Percentiles rank a stretch among this genome's conserved stretches.
phyloP scores from a whole-genome alignment of 2,329 filamentous ascomycete genomes.

The Aspergillus japonicus region DNA sequence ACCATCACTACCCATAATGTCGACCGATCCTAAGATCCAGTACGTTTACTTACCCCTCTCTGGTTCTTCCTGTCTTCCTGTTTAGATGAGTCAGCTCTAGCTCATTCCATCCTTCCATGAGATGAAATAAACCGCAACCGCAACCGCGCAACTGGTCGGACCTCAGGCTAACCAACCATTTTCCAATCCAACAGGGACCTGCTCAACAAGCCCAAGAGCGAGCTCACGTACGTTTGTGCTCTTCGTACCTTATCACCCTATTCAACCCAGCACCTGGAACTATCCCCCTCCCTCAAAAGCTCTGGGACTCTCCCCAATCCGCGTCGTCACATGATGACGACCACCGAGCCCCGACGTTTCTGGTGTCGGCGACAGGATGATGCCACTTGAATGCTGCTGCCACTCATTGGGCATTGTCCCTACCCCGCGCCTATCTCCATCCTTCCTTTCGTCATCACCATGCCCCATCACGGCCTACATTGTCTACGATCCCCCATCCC shows the following conservation, averaged over 20 bases:
- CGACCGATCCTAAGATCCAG: constrained; percentile 69
- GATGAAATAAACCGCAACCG: neutral
- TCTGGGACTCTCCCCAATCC: neutral
- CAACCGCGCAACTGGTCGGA: constrained; percentile 1
- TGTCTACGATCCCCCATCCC: constrained; percentile 18
- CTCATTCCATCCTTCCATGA: constrained; percentile 11
- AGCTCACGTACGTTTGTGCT: constrained; percentile 73
- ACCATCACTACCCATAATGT: constrained; percentile 49
- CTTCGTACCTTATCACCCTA: constrained; percentile 13
- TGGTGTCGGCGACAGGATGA: neutral
- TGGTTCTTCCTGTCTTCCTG: constrained; percentile 11
- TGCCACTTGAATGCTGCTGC: neutral
- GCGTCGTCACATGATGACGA: constrained; percentile 8
- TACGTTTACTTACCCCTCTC: constrained; percentile 43
- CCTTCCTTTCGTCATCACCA: constrained; percentile 6
- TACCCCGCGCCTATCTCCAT: neutral
- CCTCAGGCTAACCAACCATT: constrained; percentile 27
- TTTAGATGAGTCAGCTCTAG: constrained; percentile 20
- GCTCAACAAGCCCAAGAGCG: constrained; percentile 80
- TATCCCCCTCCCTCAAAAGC: neutral
- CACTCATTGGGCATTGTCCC: no score
- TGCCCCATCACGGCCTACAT: constrained; percentile 17
- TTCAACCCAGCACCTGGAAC: neutral
- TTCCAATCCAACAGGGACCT: constrained; percentile 66
- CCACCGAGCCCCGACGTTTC: neutral